phyloP scores from a whole-genome alignment of 768 basidiomycete genomes.

The Sporobolomyces roseus region DNA sequence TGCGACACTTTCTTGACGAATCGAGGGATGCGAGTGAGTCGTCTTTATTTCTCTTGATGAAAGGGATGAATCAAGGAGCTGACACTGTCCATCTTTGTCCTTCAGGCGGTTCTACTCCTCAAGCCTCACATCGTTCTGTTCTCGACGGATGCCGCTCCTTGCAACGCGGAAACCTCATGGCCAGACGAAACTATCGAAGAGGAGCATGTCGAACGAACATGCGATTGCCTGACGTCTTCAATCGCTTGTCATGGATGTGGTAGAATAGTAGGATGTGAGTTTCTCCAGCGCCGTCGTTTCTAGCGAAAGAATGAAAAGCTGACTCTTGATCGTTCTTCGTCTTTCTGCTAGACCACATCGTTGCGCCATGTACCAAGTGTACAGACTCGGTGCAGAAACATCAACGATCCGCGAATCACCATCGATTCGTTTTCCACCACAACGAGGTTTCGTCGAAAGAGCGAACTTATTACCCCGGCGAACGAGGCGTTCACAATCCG shows the following conservation, averaged over 20 bases:
- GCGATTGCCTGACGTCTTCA: slow-evolving; percentile 78
- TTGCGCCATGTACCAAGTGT: slow-evolving; percentile 62
- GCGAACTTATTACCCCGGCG: slow-evolving; percentile 30
- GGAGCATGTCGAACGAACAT: slow-evolving; percentile 57
- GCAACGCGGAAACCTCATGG: slow-evolving; percentile 51
- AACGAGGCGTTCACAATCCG: slow-evolving; percentile 32
- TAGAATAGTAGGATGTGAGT: slow-evolving; percentile 61
- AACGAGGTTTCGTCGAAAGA: slow-evolving; percentile 40
- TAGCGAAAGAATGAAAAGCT: neutral
- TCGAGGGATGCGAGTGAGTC: slow-evolving; percentile 73
- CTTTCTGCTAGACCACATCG: slow-evolving; percentile 29
- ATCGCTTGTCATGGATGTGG: slow-evolving; percentile 79
- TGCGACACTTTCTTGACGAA: slow-evolving; percentile 74
- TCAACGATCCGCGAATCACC: slow-evolving; percentile 68
- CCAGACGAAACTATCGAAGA: slow-evolving; percentile 40
- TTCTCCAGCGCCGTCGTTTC: slow-evolving; percentile 7
- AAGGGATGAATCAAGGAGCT: neutral
- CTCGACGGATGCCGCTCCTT: slow-evolving; percentile 73
- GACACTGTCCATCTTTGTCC: slow-evolving; percentile 13
- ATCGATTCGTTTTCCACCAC: slow-evolving; percentile 76
- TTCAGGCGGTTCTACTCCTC: slow-evolving; percentile 74
- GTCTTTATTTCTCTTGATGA: neutral
- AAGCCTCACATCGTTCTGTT: slow-evolving; percentile 75
- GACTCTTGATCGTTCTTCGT: slow-evolving; percentile 7
- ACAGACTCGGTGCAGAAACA: slow-evolving; percentile 53